Evolutionary conservation across 83 land plant species (phyloP).

Genomic region (Thuja plicata): DNA sequence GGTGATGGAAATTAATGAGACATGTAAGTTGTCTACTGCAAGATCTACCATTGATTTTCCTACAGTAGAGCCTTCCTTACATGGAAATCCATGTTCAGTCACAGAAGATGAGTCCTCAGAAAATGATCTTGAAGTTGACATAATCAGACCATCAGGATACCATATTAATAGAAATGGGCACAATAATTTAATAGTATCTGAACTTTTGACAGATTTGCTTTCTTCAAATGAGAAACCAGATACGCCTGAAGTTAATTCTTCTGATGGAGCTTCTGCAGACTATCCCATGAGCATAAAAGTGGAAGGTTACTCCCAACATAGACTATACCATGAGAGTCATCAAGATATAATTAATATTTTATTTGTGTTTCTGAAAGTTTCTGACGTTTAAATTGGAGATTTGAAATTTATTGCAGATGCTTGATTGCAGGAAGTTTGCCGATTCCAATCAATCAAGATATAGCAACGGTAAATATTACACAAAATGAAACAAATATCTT

Average conservation of each 20-base stretch:
- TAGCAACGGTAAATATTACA: neutral
- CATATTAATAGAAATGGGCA: neutral
- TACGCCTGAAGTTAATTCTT: neutral
- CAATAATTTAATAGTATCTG: neutral
- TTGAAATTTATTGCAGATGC: neutral
- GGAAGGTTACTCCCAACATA: slow-evolving; percentile 1
- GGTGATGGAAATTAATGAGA: neutral
- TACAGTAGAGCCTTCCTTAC: neutral
- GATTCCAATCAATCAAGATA: neutral
- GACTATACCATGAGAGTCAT: neutral
- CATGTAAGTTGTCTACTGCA: neutral
- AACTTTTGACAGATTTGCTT: neutral
- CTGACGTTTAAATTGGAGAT: neutral
- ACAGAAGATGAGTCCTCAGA: neutral
- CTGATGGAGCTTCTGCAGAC: neutral
- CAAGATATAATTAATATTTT: neutral
- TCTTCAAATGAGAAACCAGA: neutral
- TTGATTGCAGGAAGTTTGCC: slow-evolving; percentile 5
- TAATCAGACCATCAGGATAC: neutral
- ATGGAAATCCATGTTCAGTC: neutral
- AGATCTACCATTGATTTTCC: neutral
- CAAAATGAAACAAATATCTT: neutral
- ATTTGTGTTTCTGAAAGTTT: neutral
- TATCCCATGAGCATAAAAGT: neutral
- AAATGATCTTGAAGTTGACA: neutral